Evolutionary conservation across 768 basidiomycete genomes (phyloP).

Genomic region (Phylloporus sp.): DNA sequence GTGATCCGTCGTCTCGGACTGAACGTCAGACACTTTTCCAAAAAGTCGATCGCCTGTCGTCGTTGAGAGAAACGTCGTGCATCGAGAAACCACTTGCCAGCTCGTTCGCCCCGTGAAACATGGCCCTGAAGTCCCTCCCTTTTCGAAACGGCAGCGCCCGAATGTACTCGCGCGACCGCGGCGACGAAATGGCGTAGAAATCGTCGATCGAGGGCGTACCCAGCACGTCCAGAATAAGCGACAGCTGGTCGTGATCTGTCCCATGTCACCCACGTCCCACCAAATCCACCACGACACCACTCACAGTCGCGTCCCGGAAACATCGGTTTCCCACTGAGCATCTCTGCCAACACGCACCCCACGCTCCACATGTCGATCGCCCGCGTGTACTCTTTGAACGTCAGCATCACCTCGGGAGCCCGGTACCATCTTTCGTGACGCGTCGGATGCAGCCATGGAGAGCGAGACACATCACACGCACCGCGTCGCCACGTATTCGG

Average conservation of each 20-base stretch:
- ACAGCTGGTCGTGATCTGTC: constrained; percentile 92
- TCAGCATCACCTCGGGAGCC: constrained; percentile 97
- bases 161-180: constrained; percentile 78
- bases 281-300: no score
- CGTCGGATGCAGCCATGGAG: constrained; percentile 4
- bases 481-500: constrained; percentile 94
- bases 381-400: constrained; percentile 91
- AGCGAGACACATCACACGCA: no score
- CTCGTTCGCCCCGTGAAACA: constrained; percentile 75
- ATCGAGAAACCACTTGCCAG: constrained; percentile 39
- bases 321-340: constrained; percentile 85
- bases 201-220: constrained; percentile 90
- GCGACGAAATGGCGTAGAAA: constrained; percentile 87
- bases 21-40: constrained; percentile 79
- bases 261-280: no score
- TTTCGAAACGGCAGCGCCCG: constrained; percentile 84
- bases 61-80: neutral
- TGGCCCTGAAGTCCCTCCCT: constrained; percentile 59
- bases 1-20: constrained; percentile 85
- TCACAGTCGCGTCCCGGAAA: constrained; percentile 94
- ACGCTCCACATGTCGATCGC: constrained; percentile 88
- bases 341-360: constrained; percentile 84
- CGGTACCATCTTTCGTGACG: constrained; percentile 77
- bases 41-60: constrained; percentile 62
- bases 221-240: constrained; percentile 89